These are phyloP conservation scores for Xylaria grammica DNA, from an alignment of 495 filamentous ascomycete genomes.

Conservation along the genomic window DNA sequence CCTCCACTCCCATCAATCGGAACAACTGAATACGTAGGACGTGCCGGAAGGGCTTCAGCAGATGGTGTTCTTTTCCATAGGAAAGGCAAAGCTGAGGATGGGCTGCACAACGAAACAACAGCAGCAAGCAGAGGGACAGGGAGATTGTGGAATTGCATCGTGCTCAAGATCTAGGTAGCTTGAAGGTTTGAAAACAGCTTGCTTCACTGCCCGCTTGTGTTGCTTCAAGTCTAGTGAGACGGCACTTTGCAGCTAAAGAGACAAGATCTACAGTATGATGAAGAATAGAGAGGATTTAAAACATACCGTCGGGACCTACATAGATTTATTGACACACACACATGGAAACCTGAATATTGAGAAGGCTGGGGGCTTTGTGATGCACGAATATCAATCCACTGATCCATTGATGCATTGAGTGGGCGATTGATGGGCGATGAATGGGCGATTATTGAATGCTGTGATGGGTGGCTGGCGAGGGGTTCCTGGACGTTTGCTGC, in stretches of 20 bases:
- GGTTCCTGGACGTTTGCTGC: not conserved
- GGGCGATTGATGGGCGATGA: not conserved
- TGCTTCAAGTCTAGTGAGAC: not conserved
- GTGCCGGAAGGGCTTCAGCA: slow-evolving; percentile 24
- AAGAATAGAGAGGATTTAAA: slow-evolving; percentile 2
- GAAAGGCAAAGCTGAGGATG: slow-evolving; percentile 36
- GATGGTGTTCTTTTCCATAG: slow-evolving; percentile 20
- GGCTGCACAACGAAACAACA: slow-evolving; percentile 16
- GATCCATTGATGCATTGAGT: not conserved
- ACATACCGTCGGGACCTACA: slow-evolving; percentile 21
- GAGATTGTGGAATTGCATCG: slow-evolving; percentile 32
- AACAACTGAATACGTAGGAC: slow-evolving; percentile 44
- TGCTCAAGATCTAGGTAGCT: slow-evolving; percentile 8
- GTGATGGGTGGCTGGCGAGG: not conserved
- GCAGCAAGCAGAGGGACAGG: slow-evolving; percentile 28
- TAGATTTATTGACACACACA: slow-evolving; percentile 30
- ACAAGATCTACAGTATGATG: slow-evolving; percentile 27
- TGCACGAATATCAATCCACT: too few species aligned
- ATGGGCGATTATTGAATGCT: not conserved
- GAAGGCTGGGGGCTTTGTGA: slow-evolving; percentile 33
- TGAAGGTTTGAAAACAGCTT: slow-evolving; percentile 25
- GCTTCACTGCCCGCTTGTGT: slow-evolving; percentile 21
- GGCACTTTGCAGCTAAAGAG: slow-evolving; percentile 29
- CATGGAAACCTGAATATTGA: slow-evolving; percentile 29
- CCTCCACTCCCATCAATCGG: slow-evolving; percentile 39